Base-by-base conservation (phyloP, 495 filamentous ascomycete genomes). In the Barbatosphaeria neglecta region DNA sequence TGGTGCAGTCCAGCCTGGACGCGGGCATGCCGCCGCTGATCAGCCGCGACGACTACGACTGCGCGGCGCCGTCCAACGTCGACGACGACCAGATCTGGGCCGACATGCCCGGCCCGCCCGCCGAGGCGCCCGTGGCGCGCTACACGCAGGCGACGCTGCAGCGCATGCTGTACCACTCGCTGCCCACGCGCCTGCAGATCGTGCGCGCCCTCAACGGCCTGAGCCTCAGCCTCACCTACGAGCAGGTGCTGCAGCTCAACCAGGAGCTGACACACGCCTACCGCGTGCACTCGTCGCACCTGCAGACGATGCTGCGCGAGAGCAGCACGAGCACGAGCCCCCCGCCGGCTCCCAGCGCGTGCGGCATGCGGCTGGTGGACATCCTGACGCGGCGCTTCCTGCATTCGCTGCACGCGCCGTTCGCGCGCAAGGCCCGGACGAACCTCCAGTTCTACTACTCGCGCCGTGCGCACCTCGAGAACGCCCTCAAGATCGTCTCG, bases 21-120 rank as follows among this genome's bases (percentile, higher is more conserved):
- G 50, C 59, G 7, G 66, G 68, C 5, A 66, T 70, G 62, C 67
- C 67, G 0, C 51, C 66, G 1, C 63, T 65, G 5, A 63, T 75
- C 22, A 62, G 66, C 17, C 48, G 68, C 9, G 62, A 68, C 13
- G 66, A 72, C 46, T 72, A 65, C 22, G 51, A 51, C 23, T 43
- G 25, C 11, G 42, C 25, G 1, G 18, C 41, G 15, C 67, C 67
- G 0, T 49, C 65, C 3, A 64, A 65, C 3, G 62, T 75, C 24
- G 60, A 66, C 22, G 48, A 69, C 15, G 62, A 68, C 13, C 65
- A 72, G 45, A 72, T 66, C 22, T 49, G 52, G 17, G 25, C 28
- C 4, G 46, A 54, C n/a, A 54, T 52, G 4, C 50, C 63, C 3
- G 39, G 13, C 13, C 5, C 18, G 4, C 39, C 39, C 1, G 22